Evolutionary conservation across 306 rosid genomes (phyloP).

Genomic region (Gillenia trifoliata): DNA sequence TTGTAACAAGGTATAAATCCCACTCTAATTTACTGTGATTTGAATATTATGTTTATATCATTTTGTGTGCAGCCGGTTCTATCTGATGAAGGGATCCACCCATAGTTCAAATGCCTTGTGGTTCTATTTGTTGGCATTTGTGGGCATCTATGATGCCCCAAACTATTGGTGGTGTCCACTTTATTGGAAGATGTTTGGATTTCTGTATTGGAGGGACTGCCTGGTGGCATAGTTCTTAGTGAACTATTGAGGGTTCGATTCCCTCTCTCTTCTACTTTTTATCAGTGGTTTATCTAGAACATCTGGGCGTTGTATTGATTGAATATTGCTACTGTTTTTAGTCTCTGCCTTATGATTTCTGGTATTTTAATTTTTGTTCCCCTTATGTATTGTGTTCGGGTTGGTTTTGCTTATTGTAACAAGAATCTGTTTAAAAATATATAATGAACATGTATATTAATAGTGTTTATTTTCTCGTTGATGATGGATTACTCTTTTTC

Average conservation of each 20-base stretch:
- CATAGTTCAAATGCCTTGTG: constrained; percentile 19
- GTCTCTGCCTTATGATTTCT: no score
- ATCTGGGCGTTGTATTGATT: background rate
- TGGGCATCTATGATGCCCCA: background rate
- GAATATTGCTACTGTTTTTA: background rate
- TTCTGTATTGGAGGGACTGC: constrained; percentile 16
- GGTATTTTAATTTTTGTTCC: background rate
- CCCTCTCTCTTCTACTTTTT: constrained; percentile 28
- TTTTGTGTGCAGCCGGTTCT: background rate
- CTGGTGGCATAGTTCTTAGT: constrained; percentile 21
- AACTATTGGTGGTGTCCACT: constrained; percentile 20
- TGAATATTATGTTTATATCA: no score
- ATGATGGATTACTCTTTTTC: background rate
- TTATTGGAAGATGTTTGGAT: constrained; percentile 14
- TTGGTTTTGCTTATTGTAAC: no score
- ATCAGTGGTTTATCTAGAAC: background rate
- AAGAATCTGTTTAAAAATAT: no score
- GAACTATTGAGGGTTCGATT: constrained; percentile 35
- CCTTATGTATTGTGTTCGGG: background rate
- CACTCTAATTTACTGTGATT: no score
- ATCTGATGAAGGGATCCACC: constrained; percentile 21
- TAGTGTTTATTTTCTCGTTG: no score
- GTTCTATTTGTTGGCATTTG: background rate
- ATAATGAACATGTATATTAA: no score
- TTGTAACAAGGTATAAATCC: constrained; percentile 19